Evolutionary conservation across 176 grass and related monocot genomes (phyloP).

Genomic region (Microstegium vimineum): DNA sequence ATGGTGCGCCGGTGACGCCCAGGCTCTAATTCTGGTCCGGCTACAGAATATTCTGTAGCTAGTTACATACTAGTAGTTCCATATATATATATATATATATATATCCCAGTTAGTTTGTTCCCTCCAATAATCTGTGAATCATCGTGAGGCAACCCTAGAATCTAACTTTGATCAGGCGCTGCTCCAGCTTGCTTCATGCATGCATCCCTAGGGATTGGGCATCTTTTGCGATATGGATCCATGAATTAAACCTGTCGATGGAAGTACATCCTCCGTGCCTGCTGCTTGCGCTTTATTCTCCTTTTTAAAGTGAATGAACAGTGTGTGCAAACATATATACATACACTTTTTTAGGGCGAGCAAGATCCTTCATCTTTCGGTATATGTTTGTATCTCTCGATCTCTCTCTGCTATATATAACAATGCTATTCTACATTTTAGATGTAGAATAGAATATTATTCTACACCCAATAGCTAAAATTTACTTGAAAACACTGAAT

Average conservation of each 20-base stretch:
- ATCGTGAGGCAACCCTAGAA: conserved; percentile 25
- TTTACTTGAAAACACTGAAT: too few species aligned
- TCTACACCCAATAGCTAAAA: too few species aligned
- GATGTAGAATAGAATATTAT: too few species aligned
- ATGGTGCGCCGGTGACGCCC: too few species aligned
- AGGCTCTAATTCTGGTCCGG: too few species aligned
- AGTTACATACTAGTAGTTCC: too few species aligned
- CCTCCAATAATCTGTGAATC: conserved; percentile 4
- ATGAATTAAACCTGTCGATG: conserved; percentile 2
- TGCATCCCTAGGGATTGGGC: conserved; percentile 33
- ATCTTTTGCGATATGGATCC: conserved; percentile 14
- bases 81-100: background rate
- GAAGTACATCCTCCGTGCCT: conserved; percentile 20
- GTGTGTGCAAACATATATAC: background rate
- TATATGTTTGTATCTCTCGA: too few species aligned
- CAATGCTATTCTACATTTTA: too few species aligned
- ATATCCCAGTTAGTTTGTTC: background rate
- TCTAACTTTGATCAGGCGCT: conserved; percentile 36
- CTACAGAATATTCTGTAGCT: too few species aligned
- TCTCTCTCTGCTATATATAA: too few species aligned
- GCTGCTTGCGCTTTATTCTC: background rate
- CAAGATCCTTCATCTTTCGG: background rate
- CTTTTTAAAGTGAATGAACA: conserved; percentile 36
- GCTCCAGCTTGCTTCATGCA: conserved; percentile 11
- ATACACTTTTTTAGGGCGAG: conserved; percentile 20